These are phyloP conservation scores for Silybum marianum DNA, from an alignment of 129 eudicot genomes.

Conservation along the genomic window DNA sequence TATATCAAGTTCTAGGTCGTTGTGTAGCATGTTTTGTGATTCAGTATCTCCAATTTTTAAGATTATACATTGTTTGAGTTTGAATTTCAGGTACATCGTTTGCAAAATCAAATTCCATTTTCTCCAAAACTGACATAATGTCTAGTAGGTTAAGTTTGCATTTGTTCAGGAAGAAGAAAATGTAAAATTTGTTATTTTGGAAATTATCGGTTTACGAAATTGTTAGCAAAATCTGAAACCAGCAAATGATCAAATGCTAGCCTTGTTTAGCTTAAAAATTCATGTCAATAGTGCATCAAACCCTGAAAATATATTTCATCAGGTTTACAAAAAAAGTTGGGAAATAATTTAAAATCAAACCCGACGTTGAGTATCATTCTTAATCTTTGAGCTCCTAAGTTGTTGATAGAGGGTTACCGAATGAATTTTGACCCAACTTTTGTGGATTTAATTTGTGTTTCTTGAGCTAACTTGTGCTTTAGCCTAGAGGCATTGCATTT, in stretches of 20 bases:
- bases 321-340: not conserved
- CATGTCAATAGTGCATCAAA: not conserved
- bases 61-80: not conserved
- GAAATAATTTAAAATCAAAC: not conserved
- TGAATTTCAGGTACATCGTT: not conserved
- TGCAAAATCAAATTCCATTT: conserved; percentile 2
- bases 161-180: not conserved
- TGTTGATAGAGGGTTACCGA: not conserved
- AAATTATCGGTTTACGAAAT: not conserved
- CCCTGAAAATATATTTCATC: not conserved
- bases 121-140: not conserved
- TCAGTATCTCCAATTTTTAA: not conserved
- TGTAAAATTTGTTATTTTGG: not conserved
- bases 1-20: conserved; percentile 3
- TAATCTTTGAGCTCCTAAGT: not conserved
- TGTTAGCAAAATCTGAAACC: not conserved
- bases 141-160: conserved; percentile 5
- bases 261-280: not conserved
- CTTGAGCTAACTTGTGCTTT: not conserved
- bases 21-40: not conserved
- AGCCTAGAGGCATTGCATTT: not conserved
- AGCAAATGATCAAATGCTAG: not conserved
- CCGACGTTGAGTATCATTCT: not conserved
- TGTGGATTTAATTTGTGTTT: not conserved
- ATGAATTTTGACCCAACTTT: not conserved